Base-by-base conservation (phyloP, 2,329 filamentous ascomycete species). In the Colletotrichum agaves region DNA sequence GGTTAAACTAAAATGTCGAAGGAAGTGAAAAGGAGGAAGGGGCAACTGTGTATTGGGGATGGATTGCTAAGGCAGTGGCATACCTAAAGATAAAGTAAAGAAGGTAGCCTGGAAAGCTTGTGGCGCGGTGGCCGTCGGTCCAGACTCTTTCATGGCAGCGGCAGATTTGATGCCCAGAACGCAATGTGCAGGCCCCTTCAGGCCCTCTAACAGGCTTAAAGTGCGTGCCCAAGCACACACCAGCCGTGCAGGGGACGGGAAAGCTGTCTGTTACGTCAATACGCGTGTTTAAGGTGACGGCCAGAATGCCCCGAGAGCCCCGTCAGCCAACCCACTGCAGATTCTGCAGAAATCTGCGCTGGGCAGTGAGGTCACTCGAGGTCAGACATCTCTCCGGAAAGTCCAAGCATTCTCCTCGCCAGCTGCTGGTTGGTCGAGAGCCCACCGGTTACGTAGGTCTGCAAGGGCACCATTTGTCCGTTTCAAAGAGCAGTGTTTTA, bases 211-310 rank as follows among this genome's bases (percentile, higher is more conserved):
- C 5, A 15, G 52, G 33, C 35, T 10, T 8, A 56, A 43, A 41
- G 33, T 19, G 37, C 13, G 19, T 39, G 52, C 19, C 39, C 55
- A 43, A 58, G 55, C 39, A 37, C 35, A 37, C 27, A 57, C 11
- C 17, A 41, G n/a, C 53, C 37, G 17, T 57, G 52, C 53, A 43
- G 53, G 39, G 56, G 37, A 33, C 17, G 23, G n/a, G 37, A 23
- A 35, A 6, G 23, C 43, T n/a, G 35, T 37, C 27, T 17, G 35
- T 67, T 67, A 67, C 64, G 64, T 67, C 64, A 67, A 46, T 52
- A 57, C 44, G 27, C 46, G 52, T 52, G 47, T 41, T 17, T 47
- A 31, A 49, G 49, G 43, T 43, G 56, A 59, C 56, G 13, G 41
- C 15, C 27, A 23, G 8, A 49, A 59, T 59, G 56, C 41, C 6